Evolutionary conservation across 352 stramenopile genomes (phyloP).

Genomic region (Elongisporangium undulatum): DNA sequence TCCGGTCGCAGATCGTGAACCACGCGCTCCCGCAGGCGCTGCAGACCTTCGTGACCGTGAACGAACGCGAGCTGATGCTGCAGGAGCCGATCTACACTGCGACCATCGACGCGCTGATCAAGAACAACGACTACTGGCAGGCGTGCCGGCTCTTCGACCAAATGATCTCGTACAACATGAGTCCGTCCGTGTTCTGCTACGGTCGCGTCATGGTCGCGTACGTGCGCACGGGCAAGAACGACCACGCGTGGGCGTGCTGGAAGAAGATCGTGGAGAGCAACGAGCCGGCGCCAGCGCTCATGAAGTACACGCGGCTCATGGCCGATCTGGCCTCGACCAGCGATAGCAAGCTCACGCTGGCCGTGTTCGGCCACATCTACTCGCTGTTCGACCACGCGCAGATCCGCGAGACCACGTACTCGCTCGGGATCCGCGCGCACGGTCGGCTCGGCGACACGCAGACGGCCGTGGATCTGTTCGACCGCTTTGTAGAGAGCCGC

Average conservation of each 20-base stretch:
- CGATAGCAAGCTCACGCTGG: conserved; percentile 53
- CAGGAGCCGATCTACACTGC: conserved; percentile 73
- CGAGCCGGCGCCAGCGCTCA: conserved; percentile 28
- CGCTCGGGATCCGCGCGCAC: conserved; percentile 62
- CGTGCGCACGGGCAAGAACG: conserved; percentile 60
- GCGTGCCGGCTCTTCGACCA: conserved; percentile 66
- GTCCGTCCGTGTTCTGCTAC: conserved; percentile 67
- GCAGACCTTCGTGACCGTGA: conserved; percentile 61
- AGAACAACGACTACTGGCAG: conserved; percentile 55
- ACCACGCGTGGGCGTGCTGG: conserved; percentile 65
- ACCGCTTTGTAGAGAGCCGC: conserved; percentile 56
- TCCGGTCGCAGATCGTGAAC: conserved; percentile 77
- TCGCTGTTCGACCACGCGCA: conserved; percentile 29
- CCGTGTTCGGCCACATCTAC: conserved; percentile 63
- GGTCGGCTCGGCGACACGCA: conserved; percentile 65
- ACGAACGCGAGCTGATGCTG: conserved; percentile 44
- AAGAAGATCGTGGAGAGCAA: conserved; percentile 53
- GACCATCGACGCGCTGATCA: conserved; percentile 67
- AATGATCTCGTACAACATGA: conserved; percentile 60
- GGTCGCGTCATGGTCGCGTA: conserved; percentile 76
- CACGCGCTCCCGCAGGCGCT: conserved; percentile 54
- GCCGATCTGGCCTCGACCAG: conserved; percentile 51
- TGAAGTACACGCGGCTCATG: conserved; percentile 66
- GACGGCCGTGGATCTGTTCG: conserved; percentile 60
- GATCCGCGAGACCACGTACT: conserved; percentile 56